A percentile compares a stretch with the other conserved stretches of the same genome.
These are phyloP conservation scores for Podaxis sp. DNA, from an alignment of 768 basidiomycete genomes.

Conservation along the genomic window DNA sequence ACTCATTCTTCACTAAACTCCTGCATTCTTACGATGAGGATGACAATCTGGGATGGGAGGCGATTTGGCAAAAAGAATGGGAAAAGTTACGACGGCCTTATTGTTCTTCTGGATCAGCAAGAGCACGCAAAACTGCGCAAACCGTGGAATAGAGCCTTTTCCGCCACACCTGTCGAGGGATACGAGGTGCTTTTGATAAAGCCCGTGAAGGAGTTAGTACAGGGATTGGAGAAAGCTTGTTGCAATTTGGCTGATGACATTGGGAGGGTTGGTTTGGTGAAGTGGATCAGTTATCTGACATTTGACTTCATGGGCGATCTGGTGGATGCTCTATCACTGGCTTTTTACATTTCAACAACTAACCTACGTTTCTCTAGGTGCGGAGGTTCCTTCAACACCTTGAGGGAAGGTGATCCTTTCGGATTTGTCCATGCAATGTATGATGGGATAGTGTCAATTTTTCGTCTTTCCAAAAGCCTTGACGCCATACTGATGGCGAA, in stretches of 20 bases:
- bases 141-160: slow-evolving; percentile 41
- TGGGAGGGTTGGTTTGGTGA: slow-evolving; percentile 14
- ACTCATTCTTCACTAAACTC: too few relatives aligned
- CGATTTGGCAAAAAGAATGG: slow-evolving; percentile 24
- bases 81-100: slow-evolving; percentile 15
- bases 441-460: slow-evolving; percentile 19
- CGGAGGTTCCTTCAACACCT: slow-evolving; percentile 22
- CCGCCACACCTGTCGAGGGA: slow-evolving; percentile 30
- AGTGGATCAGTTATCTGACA: slow-evolving; percentile 16
- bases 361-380: slow-evolving; percentile 16
- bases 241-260: slow-evolving; percentile 10
- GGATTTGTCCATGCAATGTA: slow-evolving; percentile 20
- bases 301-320: slow-evolving; percentile 36
- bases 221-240: slow-evolving; percentile 18
- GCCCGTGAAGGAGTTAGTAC: slow-evolving; percentile 27
- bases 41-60: slow-evolving; percentile 40
- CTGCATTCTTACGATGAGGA: background rate
- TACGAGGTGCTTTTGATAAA: slow-evolving; percentile 30
- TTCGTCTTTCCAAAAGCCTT: background rate
- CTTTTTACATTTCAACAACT: background rate
- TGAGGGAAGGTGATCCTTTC: slow-evolving; percentile 22
- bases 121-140: slow-evolving; percentile 35
- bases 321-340: slow-evolving; percentile 21
- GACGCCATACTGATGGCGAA: background rate
- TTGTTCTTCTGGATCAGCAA: slow-evolving; percentile 21